Evolutionary conservation across 1,284 basidiomycete genomes (phyloP), one percentile per base, ranked within the genome.

Genomic region (Paramarasmius palmivorus): DNA sequence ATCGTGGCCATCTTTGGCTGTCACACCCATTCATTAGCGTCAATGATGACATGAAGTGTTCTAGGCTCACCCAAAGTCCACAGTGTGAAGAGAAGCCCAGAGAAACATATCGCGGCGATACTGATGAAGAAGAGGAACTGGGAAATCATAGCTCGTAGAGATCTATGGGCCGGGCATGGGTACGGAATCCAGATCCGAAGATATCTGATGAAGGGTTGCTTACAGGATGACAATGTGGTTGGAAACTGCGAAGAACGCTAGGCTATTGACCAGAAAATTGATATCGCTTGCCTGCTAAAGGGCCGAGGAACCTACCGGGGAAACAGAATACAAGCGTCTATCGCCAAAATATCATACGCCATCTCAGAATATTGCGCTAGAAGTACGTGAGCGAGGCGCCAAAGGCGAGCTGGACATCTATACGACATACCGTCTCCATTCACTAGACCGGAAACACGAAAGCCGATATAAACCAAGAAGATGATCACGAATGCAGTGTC

Each of bases 91-190:
- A 92, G 76, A 37, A 95, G 74, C 3, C 93, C 93, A 15, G 90
- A 93, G 71, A 95, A 95, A 64, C 90, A 92, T n/a, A 86, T 82
- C 1, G 78, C 79, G 7, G 91, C 90, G 38, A 95, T 86, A 14
- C 80, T 77, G 63, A 95, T 92, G 74, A 96, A 95, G 65, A 92
- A 86, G 2, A 92, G 69, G 65, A 93, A 95, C 53, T 93, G 88
- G 0, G 82, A 73, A 32, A 86, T 82, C 88, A 90, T 90, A 5
- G 81, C 88, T 10, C 82, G 86, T 54, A 90, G 74, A 26, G 82
- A 89, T 56, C 90, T 93, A n/a, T 32, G 29, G 36, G 0, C 25
- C 41, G 14, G 15, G 10, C n/a, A 26, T 19, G 2, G 32, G 23
- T 38, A 8, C 12, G 29, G 7, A 32, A 32, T 32, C 29, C 29